These are phyloP conservation scores for Ramaria sp. DNA, from an alignment of 768 basidiomycete species.

Conservation along the genomic window DNA sequence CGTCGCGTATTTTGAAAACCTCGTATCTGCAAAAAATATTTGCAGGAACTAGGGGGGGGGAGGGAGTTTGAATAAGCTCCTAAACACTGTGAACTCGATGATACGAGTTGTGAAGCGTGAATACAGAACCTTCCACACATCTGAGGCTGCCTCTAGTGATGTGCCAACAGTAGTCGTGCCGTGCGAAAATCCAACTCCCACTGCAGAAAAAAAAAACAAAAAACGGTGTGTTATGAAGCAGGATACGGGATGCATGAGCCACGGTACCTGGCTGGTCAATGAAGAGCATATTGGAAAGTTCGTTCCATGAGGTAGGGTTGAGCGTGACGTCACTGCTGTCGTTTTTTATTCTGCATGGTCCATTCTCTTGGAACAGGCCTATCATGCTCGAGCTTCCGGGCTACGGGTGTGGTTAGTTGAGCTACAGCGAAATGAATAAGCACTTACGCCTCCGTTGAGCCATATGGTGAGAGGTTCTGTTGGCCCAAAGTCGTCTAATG, in stretches of 20 bases:
- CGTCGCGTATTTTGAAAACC: slow-evolving; percentile 36
- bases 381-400: slow-evolving; percentile 30
- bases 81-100: not conserved
- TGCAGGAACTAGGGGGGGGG: slow-evolving; percentile 36
- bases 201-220: no score
- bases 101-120: not conserved
- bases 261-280: slow-evolving; percentile 42
- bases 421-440: not conserved
- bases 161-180: slow-evolving; percentile 38
- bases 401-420: slow-evolving; percentile 11
- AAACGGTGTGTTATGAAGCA: not conserved
- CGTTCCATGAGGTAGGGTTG: slow-evolving; percentile 52
- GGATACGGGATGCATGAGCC: not conserved
- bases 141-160: slow-evolving; percentile 41
- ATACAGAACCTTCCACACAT: slow-evolving; percentile 39
- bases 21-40: slow-evolving; percentile 45
- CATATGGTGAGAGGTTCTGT: slow-evolving; percentile 49
- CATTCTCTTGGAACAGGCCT: slow-evolving; percentile 32
- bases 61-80: not conserved
- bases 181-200: slow-evolving; percentile 54
- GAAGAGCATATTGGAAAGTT: slow-evolving; percentile 44
- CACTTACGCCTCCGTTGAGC: slow-evolving; percentile 45
- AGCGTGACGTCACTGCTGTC: slow-evolving; percentile 35
- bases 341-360: slow-evolving; percentile 34
- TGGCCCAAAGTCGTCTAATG: not conserved